A percentile compares a stretch with the other conserved stretches of the same genome.
Evolutionary conservation across 2,329 filamentous ascomycete genomes (phyloP).

Genomic region (Aspergillus ibericus): DNA sequence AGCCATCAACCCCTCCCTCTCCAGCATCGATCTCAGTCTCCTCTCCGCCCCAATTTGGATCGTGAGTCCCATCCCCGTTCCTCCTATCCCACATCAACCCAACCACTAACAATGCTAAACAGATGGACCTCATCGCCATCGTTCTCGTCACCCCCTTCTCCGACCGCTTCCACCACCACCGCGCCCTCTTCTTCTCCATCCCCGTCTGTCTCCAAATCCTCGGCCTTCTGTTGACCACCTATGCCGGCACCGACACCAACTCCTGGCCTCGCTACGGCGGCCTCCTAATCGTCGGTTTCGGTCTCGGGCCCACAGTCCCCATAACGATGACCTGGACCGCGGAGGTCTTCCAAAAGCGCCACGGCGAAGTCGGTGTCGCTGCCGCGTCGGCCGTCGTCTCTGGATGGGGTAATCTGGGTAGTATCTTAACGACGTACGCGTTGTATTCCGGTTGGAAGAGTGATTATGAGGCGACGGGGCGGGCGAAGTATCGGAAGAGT

Average conservation of each 20-base stretch:
- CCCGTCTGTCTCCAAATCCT: conserved; percentile 77
- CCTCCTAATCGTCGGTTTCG: conserved; percentile 86
- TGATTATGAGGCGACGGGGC: conserved; percentile 64
- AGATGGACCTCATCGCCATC: conserved; percentile 88
- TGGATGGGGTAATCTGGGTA: conserved; percentile 81
- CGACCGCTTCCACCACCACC: conserved; percentile 79
- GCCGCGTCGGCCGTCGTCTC: conserved; percentile 83
- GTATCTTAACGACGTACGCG: conserved; percentile 84
- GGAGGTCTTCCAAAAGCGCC: conserved; percentile 84
- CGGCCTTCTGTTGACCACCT: conserved; percentile 76
- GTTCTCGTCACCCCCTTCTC: conserved; percentile 81
- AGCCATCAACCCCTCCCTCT: conserved; percentile 72
- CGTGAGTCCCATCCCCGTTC: conserved; percentile 52
- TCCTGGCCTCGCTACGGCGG: conserved; percentile 86
- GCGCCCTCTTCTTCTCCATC: conserved; percentile 76
- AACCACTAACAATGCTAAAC: background rate
- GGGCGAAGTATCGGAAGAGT: conserved; percentile 73
- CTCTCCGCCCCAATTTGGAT: conserved; percentile 92
- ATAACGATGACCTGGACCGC: conserved; percentile 94
- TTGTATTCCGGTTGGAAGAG: conserved; percentile 83
- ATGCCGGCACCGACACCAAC: conserved; percentile 60
- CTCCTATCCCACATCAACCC: background rate
- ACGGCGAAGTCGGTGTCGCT: conserved; percentile 87
- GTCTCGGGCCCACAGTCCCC: conserved; percentile 84
- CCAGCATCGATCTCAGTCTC: conserved; percentile 72